Evolutionary conservation across 1,284 basidiomycete species (phyloP).

Genomic region (Bondarzewia mesenterica): DNA sequence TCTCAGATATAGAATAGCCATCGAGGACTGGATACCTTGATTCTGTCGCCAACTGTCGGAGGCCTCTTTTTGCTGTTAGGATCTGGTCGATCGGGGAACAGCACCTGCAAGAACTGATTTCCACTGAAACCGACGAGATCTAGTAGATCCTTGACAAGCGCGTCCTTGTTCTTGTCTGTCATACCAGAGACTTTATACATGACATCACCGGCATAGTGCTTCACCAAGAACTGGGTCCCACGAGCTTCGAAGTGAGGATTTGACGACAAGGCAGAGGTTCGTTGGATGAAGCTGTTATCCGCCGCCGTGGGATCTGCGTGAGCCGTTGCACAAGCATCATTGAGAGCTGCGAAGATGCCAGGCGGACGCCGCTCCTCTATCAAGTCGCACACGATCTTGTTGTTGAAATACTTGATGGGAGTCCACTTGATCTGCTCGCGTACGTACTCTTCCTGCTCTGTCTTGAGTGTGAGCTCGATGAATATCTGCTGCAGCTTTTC

Average conservation of each 20-base stretch:
- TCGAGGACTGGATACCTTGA: conserved; percentile 58
- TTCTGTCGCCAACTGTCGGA: conserved; percentile 96
- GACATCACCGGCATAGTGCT: conserved; percentile 97
- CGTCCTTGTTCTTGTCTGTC: conserved; percentile 99
- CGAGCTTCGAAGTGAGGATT: conserved; percentile 93
- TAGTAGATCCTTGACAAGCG: conserved; percentile 89
- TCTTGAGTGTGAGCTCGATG: conserved; percentile 97
- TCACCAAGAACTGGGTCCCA: conserved; percentile 84
- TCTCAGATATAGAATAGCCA: conserved; percentile 1
- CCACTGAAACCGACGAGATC: conserved; percentile 79
- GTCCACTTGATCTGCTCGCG: conserved; percentile 99
- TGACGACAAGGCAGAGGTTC: conserved; percentile 71
- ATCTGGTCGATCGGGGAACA: conserved; percentile 95
- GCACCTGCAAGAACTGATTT: conserved; percentile 78
- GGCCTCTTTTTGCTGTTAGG: conserved; percentile 97
- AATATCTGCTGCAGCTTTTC: conserved; percentile 99
- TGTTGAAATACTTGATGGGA: conserved; percentile 97
- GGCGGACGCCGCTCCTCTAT: conserved; percentile 96
- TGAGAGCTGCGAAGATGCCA: conserved; percentile 95
- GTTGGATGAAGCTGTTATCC: conserved; percentile 95
- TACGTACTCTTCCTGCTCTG: conserved; percentile 99
- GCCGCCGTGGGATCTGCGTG: conserved; percentile 96
- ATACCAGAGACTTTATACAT: conserved; percentile 97
- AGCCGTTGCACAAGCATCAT: conserved; percentile 97
- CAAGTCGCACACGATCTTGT: conserved; percentile 95